Evolutionary conservation across 1,139 yeast genomes (phyloP), one percentile per base, ranked within the genome.

Genomic region (Nakaseomyces sp.): DNA sequence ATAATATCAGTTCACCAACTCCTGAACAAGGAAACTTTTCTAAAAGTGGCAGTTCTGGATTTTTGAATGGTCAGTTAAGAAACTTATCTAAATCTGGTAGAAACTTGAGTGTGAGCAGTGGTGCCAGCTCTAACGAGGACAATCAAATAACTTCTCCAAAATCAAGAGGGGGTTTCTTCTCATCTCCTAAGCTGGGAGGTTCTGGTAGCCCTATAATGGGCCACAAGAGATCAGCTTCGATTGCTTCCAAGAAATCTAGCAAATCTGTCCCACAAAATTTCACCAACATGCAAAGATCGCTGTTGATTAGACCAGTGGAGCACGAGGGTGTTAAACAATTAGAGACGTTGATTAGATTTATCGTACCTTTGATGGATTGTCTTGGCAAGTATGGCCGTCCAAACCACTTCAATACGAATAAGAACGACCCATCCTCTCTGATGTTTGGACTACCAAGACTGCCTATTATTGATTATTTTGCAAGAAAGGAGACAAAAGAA

Each of bases 371-470:
- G 47, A 51, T 56, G 52, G 60, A 57, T 33, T 51, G 57, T 19
- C 43, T 53, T 13, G 48, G 53, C 20, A 50, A 54, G 17, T 59
- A 59, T 43, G 64, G 64, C 28, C 57, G 64, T 36, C 64, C 64
- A 28, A 45, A 43, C 2, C 53, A 50, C n/a, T 59, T 59, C 51
- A 52, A 43, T 26, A 53, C 50, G 13, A 48, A 51, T 1, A 52
- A 52, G 19, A 42, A 37, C 2, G 60, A 59, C 36, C 48, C 46
- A 12, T 47, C 52, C 15, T 59, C 63, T 2, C 40, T 59, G 25
- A 50, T 56, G 52, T 59, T 57, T 43, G 63, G 60, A 5, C 46
- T 57, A 17, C 64, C 64, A 6, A 53, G 45, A 45, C 47, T 58
- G 35, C 64, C 64, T 18, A 45, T 46, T 12, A 48, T 51, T 5